Conservation (phyloP, 208 protist genomes). For the Naegleria lovaniensis region DNA sequence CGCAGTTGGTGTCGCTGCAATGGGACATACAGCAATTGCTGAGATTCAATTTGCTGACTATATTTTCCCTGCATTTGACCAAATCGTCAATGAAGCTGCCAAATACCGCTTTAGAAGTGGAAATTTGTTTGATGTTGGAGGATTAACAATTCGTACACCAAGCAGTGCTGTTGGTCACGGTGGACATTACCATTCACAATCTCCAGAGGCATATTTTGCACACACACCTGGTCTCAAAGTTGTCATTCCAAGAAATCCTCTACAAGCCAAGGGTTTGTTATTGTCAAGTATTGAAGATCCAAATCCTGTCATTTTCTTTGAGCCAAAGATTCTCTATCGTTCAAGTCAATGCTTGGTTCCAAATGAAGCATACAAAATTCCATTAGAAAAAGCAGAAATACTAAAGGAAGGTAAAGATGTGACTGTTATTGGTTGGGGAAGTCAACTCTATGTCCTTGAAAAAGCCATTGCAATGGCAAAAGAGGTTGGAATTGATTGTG, state of each 20-base stretch:
- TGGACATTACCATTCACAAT: constrained; percentile 92
- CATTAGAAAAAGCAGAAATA: constrained; percentile 80
- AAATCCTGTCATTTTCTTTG: constrained; percentile 91
- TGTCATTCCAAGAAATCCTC: constrained; percentile 58
- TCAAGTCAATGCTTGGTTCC: constrained; percentile 80
- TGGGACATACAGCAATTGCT: constrained; percentile 79
- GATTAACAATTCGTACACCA: constrained; percentile 85
- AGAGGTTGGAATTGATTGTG: constrained; percentile 73
- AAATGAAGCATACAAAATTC: constrained; percentile 81
- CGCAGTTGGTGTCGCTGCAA: constrained; percentile 80
- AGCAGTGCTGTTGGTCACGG: constrained; percentile 94
- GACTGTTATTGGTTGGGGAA: constrained; percentile 88
- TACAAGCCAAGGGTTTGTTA: constrained; percentile 78
- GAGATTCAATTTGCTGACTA: constrained; percentile 98
- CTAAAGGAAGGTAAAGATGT: constrained; percentile 77
- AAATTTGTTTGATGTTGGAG: constrained; percentile 78
- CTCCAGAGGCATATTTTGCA: constrained; percentile 87
- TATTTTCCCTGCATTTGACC: constrained; percentile 96
- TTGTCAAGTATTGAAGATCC: constrained; percentile 79
- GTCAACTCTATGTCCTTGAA: constrained; percentile 64
- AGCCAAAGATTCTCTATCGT: constrained; percentile 91
- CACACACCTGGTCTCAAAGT: constrained; percentile 82
- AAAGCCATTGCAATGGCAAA: constrained; percentile 69
- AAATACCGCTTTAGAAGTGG: constrained; percentile 95
- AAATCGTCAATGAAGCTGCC: constrained; percentile 96